phyloP scores from a whole-genome alignment of 371 early-diverging fungal genomes.

The Basidiobolus meristosporus region DNA sequence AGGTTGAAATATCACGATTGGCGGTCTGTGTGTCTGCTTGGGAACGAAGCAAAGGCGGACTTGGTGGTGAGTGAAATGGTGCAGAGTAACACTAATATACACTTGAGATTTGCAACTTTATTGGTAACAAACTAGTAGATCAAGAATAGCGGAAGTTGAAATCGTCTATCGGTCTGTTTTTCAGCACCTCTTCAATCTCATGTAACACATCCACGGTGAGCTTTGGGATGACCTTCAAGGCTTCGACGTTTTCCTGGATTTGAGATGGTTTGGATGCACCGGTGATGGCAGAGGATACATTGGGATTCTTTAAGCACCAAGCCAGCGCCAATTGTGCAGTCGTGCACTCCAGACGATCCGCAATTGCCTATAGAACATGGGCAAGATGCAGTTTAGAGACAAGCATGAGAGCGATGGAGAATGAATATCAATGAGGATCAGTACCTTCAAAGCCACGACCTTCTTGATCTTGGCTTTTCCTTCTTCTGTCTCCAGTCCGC shows the following conservation, averaged over 20 bases:
- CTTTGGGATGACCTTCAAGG: slow-evolving; percentile 27
- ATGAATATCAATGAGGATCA: neutral
- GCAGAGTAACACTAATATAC: too few species aligned
- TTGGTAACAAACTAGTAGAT: too few species aligned
- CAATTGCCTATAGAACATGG: slow-evolving; percentile 19
- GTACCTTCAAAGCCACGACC: slow-evolving; percentile 13
- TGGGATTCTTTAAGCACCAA: slow-evolving; percentile 50
- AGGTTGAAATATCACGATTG: too few species aligned
- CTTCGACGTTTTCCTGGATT: slow-evolving; percentile 51
- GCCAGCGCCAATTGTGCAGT: slow-evolving; percentile 63
- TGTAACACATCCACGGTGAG: slow-evolving; percentile 46
- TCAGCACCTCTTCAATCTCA: slow-evolving; percentile 39
- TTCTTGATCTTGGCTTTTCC: slow-evolving; percentile 29
- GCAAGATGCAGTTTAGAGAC: neutral
- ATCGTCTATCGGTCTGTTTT: slow-evolving; percentile 43
- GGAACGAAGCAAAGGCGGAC: too few species aligned
- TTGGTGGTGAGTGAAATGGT: too few species aligned
- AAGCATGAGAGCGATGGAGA: neutral
- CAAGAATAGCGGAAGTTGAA: slow-evolving; percentile 38
- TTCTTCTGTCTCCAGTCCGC: slow-evolving; percentile 35
- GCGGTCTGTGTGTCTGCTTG: too few species aligned
- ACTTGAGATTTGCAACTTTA: too few species aligned
- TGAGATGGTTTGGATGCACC: slow-evolving; percentile 51
- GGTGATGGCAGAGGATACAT: slow-evolving; percentile 11
- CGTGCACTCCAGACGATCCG: slow-evolving; percentile 38